phyloP scores from a whole-genome alignment of 495 filamentous ascomycete genomes.

The Penicillium lagena region DNA sequence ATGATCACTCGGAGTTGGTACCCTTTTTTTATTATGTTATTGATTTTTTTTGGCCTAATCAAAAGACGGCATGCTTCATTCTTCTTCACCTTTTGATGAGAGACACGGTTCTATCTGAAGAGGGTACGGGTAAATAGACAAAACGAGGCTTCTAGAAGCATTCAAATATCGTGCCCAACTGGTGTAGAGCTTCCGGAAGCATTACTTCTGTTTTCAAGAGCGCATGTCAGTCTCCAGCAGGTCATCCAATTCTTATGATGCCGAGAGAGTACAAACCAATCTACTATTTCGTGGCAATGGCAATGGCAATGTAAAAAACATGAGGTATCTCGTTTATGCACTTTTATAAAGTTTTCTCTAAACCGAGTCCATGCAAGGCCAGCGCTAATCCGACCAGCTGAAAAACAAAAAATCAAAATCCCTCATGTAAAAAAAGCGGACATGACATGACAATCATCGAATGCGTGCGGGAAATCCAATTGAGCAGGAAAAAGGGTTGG shows the following conservation, averaged over 20 bases:
- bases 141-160: slow-evolving; percentile 14
- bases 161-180: slow-evolving; percentile 17
- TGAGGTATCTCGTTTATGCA: slow-evolving; percentile 23
- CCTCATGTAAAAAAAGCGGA: slow-evolving; percentile 9
- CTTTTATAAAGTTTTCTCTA: slow-evolving; percentile 21
- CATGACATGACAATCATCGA: slow-evolving; percentile 20
- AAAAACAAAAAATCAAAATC: slow-evolving; percentile 13
- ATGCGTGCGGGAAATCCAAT: slow-evolving; percentile 10
- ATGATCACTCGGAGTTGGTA: slow-evolving; percentile 45
- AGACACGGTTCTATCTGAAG: not conserved
- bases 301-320: not conserved
- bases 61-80: slow-evolving; percentile 31
- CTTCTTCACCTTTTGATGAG: slow-evolving; percentile 2
- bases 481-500: slow-evolving; percentile 15
- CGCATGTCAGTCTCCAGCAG: too few species aligned
- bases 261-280: too few species aligned
- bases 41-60: slow-evolving; percentile 32
- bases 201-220: too few species aligned
- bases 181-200: too few species aligned
- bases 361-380: slow-evolving; percentile 26
- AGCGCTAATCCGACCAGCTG: slow-evolving; percentile 35
- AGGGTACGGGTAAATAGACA: slow-evolving; percentile 25
- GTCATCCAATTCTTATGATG: too few species aligned
- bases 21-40: slow-evolving; percentile 14
- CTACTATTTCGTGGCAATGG: too few species aligned